Base-by-base conservation (phyloP, 2,329 filamentous ascomycete species). In the Diaporthe citriasiana region DNA sequence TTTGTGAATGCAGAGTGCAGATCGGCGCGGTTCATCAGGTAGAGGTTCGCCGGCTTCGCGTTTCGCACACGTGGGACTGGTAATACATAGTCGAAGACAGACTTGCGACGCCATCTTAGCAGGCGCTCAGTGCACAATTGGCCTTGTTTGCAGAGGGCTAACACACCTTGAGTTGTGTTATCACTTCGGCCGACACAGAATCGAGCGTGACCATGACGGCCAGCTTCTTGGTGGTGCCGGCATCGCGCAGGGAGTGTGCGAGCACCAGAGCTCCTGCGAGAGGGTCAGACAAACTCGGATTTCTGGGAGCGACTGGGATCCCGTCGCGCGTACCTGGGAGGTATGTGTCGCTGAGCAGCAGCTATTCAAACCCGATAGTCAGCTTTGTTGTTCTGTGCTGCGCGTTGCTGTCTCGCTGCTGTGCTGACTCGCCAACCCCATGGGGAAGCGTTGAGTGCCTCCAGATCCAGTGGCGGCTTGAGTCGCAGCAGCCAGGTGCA, bases 1-100 rank as follows among this genome's bases (percentile, higher is more conserved):
- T 99, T 99, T 78, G 97, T 98, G 81, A 98, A 98, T 76, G 95
- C 94, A 38, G 95, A 96, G 80, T 96, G 92, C 68, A 99, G 89
- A 81, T 99, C 97, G 76, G 92, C 90, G 70, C 97, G 94, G 82
- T 95, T 92, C 95, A 99, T 98, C 72, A 98, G 89, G 82, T 93
- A 92, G 73, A 99, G 90, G 80, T 98, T 98, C 73, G 91, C 91
- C 4, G 94, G 93, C 56, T 89, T 90, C 74, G 90, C 88, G 82
- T 95, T 98, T 76, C 89, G 90, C 80, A 98, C 92, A 76, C 92
- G 91, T 72, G 93, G 89, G 72, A 98, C 94, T 42, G 95, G 93
- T 76, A 98, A 93, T 75, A 98, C 87, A 82, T 96, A 92, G 85
- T 99, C 93, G 85, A 95, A 99, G 65, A 98, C 87, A 68, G 89